These are phyloP conservation scores for Backusella australiensis DNA, from an alignment of 192 early-diverging fungal genomes.

Conservation along the genomic window DNA sequence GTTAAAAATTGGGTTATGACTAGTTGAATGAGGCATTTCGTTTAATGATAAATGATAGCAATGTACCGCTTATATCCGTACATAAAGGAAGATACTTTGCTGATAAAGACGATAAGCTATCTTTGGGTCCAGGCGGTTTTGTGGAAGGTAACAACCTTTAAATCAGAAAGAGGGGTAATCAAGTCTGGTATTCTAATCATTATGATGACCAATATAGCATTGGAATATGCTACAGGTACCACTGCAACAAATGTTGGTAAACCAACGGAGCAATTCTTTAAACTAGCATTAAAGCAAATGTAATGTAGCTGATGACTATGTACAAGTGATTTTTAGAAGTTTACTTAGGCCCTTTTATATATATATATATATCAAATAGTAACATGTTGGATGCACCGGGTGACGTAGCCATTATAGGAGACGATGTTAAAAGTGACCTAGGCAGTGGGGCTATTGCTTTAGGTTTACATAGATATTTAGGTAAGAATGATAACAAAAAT, in stretches of 20 bases:
- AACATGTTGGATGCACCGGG: conserved; percentile 38
- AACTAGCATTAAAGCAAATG: conserved; percentile 74
- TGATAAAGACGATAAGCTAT: conserved; percentile 53
- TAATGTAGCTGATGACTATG: background rate
- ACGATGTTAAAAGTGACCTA: conserved; percentile 82
- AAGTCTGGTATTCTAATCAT: background rate
- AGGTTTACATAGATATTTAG: conserved; percentile 60
- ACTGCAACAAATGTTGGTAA: conserved; percentile 79
- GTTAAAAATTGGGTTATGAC: conserved; percentile 8
- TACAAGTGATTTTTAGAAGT: background rate
- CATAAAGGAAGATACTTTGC: conserved; percentile 85
- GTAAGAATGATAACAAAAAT: conserved; percentile 10
- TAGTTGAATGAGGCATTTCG: conserved; percentile 78
- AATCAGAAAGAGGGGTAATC: background rate
- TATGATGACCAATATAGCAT: conserved; percentile 30
- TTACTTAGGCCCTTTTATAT: background rate
- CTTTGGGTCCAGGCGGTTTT: conserved; percentile 89
- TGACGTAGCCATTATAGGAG: conserved; percentile 82
- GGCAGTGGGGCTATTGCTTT: conserved; percentile 74
- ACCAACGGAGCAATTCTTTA: conserved; percentile 73
- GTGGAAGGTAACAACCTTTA: conserved; percentile 44
- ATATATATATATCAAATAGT: background rate
- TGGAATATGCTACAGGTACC: conserved; percentile 75
- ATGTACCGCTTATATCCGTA: conserved; percentile 71
- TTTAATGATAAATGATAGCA: conserved; percentile 51